phyloP scores from a whole-genome alignment of 176 grass and related monocot species.

The Hyparrhenia diplandra region DNA sequence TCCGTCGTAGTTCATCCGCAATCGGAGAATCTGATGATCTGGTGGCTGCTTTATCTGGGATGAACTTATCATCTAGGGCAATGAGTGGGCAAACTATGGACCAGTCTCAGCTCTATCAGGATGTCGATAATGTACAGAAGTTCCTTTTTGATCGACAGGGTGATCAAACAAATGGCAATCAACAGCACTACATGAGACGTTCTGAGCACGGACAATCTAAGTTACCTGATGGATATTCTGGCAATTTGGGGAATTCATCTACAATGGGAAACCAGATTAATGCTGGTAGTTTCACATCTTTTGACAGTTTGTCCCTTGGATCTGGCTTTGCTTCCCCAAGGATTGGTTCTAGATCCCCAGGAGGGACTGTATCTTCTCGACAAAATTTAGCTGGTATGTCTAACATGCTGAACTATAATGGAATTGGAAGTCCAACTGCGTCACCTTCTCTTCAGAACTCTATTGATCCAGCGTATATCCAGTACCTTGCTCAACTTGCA shows the following conservation, averaged over 20 bases:
- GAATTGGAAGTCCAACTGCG: constrained; percentile 42
- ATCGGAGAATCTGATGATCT: constrained; percentile 54
- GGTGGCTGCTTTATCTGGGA: constrained; percentile 56
- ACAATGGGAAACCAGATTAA: constrained; percentile 49
- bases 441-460: constrained; percentile 44
- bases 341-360: constrained; percentile 44
- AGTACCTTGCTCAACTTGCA: constrained; percentile 57
- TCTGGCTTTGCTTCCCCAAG: constrained; percentile 50
- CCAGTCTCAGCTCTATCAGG: constrained; percentile 64
- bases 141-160: constrained; percentile 48
- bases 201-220: constrained; percentile 43
- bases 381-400: constrained; percentile 51
- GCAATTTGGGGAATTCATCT: constrained; percentile 45
- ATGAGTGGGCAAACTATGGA: constrained; percentile 36
- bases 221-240: constrained; percentile 32
- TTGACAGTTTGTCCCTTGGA: constrained; percentile 36
- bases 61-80: constrained; percentile 47
- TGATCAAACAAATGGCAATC: constrained; percentile 35
- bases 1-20: constrained; percentile 47
- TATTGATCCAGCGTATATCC: constrained; percentile 52
- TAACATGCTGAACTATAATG: constrained; percentile 49
- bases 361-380: constrained; percentile 38
- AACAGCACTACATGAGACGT: constrained; percentile 43
- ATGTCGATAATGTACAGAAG: constrained; percentile 46
- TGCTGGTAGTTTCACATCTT: constrained; percentile 45